phyloP scores from a whole-genome alignment of 306 rosid species.

The Cercis canadensis region DNA sequence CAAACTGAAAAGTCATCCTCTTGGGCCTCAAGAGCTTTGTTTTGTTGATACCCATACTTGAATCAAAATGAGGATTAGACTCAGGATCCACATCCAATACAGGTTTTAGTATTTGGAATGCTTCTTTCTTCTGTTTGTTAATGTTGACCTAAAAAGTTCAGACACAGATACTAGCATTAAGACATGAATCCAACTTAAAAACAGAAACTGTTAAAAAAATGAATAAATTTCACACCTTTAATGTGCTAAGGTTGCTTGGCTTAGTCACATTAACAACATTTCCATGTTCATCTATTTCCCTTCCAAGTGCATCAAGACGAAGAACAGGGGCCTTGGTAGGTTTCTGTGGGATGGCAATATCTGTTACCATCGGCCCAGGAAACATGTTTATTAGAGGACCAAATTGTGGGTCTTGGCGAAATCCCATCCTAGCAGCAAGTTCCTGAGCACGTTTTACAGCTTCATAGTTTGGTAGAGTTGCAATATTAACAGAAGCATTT shows the following conservation, averaged over 20 bases:
- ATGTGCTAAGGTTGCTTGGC: constrained; percentile 88
- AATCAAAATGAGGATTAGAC: constrained; percentile 82
- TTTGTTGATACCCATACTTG: constrained; percentile 81
- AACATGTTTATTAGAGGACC: constrained; percentile 88
- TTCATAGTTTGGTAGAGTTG: constrained; percentile 59
- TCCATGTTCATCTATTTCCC: constrained; percentile 97
- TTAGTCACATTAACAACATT: constrained; percentile 75
- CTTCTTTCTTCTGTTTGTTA: constrained; percentile 90
- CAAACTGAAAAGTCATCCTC: constrained; percentile 83
- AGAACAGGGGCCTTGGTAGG: constrained; percentile 93
- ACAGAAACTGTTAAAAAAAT: constrained; percentile 18
- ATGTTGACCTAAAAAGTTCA: constrained; percentile 80
- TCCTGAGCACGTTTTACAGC: constrained; percentile 96
- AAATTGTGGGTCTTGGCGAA: constrained; percentile 94
- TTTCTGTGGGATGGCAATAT: constrained; percentile 68
- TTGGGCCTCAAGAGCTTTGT: constrained; percentile 84
- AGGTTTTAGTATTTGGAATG: constrained; percentile 89
- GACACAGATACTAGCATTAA: constrained; percentile 10
- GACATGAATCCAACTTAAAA: constrained; percentile 8
- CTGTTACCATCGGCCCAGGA: constrained; percentile 77
- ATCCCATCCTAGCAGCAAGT: constrained; percentile 95
- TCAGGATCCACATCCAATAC: constrained; percentile 90
- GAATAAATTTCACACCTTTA: constrained; percentile 67
- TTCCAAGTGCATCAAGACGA: constrained; percentile 95
- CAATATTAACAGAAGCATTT: constrained; percentile 47